Base-by-base conservation (phyloP, 73 alveolate species). In the Paraurostyla sp. region DNA sequence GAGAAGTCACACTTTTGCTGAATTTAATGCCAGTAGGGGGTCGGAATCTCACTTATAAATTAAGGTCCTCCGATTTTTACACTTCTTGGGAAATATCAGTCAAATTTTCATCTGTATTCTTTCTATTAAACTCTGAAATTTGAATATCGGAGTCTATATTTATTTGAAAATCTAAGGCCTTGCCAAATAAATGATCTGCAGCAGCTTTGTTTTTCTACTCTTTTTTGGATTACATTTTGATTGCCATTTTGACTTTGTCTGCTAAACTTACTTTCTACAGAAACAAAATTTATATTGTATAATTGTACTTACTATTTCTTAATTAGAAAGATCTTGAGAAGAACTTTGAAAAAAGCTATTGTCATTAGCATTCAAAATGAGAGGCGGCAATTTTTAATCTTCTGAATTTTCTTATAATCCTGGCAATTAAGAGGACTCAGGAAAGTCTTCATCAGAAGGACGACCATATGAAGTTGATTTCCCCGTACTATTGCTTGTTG, bases 381-480 rank as follows among this genome's bases (percentile, higher is more conserved):
- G 38, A 18, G 41, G 82, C 58, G 60, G 60, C 35, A 22, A n/a
- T 13, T 65, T 40, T 32, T 13, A 30, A 25, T 59, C 76, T 7
- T 65, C 82, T 16, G 41, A 11, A 18, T n/a, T 11, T 15, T 65
- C 82, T 38, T 30, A 2, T 20, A 27, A 25, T 30, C 41, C 35
- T 38, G 58, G 7, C 18, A 58, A 1, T 4, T 65, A 13, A 4
- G 25, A n/a, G 82, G 41, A 13, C n/a, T 65, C 82, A 16, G 82
- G 82, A 65, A 65, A 65, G 41, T 65, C 82, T 58, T 65, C 82
- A 38, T 65, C 82, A 1, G 82, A 65, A 38, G 82, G 82, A 6
- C 82, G 32, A 7, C 82, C 82, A 38, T 65, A 65, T 1, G 82
- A 65, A 0, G 41, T 35, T 6, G 82, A 65, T 38, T 65, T 65